Percentiles rank a stretch among this genome's conserved stretches.
These are phyloP conservation scores for Rhodotorula sp. DNA, from an alignment of 1,284 basidiomycete genomes.

Conservation along the genomic window DNA sequence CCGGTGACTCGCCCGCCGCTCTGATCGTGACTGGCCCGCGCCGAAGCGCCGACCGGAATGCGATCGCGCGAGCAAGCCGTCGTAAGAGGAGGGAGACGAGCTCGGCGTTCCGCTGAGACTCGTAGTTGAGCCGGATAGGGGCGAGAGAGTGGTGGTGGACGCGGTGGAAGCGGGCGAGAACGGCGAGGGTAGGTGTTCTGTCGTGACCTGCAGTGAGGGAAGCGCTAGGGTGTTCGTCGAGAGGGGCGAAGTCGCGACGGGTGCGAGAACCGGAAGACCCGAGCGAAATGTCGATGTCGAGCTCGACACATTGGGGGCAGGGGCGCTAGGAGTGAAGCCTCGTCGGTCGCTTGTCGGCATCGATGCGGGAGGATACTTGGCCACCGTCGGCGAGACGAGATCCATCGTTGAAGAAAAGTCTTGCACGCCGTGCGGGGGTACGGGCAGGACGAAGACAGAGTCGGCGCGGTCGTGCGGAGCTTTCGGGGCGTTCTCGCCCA, in stretches of 20 bases:
- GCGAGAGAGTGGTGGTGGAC: background rate
- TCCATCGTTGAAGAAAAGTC: background rate
- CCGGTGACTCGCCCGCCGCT: constrained; percentile 30
- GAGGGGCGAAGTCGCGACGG: background rate
- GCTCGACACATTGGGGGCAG: background rate
- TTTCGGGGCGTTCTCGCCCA: background rate
- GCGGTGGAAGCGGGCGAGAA: background rate
- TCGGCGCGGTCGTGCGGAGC: background rate
- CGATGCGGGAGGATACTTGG: background rate
- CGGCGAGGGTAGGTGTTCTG: background rate
- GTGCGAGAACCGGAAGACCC: background rate
- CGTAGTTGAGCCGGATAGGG: background rate
- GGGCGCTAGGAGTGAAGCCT: background rate
- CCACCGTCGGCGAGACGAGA: constrained; percentile 7
- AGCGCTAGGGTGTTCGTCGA: background rate
- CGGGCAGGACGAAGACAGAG: constrained; percentile 8
- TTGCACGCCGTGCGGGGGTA: background rate
- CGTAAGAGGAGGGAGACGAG: background rate
- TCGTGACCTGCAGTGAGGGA: background rate
- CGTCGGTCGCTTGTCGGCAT: background rate
- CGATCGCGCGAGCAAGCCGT: background rate
- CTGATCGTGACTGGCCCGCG: constrained; percentile 20
- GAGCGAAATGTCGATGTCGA: background rate
- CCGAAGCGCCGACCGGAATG: constrained; percentile 19
- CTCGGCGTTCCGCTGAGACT: background rate